Evolutionary conservation across 208 protist species (phyloP).

Genomic region (Leishmania mexicana): DNA sequence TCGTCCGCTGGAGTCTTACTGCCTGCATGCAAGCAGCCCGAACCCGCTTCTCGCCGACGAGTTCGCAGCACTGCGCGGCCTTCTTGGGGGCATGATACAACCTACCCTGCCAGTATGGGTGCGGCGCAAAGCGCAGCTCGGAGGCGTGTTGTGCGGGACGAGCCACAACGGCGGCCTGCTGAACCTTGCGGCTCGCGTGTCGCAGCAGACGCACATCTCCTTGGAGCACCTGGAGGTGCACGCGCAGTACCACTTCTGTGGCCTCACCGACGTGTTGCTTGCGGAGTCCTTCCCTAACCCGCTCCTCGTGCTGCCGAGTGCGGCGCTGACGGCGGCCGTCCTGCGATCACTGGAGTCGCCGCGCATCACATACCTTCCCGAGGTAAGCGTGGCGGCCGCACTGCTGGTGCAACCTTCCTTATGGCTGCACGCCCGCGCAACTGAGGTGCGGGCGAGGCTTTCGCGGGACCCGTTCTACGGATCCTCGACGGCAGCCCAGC

Average conservation of each 20-base stretch:
- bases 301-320: slow-evolving; percentile 56
- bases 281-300: slow-evolving; percentile 71
- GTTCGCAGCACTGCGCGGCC: slow-evolving; percentile 41
- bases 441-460: slow-evolving; percentile 23
- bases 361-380: slow-evolving; percentile 72
- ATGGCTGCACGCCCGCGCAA: slow-evolving; percentile 49
- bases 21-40: slow-evolving; percentile 51
- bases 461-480: slow-evolving; percentile 13
- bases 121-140: slow-evolving; percentile 47
- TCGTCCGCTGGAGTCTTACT: slow-evolving; percentile 33
- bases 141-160: slow-evolving; percentile 70
- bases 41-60: slow-evolving; percentile 79
- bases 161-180: slow-evolving; percentile 77
- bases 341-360: slow-evolving; percentile 66
- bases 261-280: slow-evolving; percentile 81
- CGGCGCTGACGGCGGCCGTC: slow-evolving; percentile 61
- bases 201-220: slow-evolving; percentile 60
- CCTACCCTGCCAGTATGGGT: slow-evolving; percentile 68
- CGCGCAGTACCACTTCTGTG: slow-evolving; percentile 78
- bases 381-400: slow-evolving; percentile 59
- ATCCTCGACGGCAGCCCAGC: slow-evolving; percentile 22
- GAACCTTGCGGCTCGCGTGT: slow-evolving; percentile 79
- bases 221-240: slow-evolving; percentile 76
- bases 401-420: slow-evolving; percentile 67
- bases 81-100: slow-evolving; percentile 36